Conservation (phyloP, 2,329 filamentous ascomycete species). For the Fonsecaea pedrosoi region DNA sequence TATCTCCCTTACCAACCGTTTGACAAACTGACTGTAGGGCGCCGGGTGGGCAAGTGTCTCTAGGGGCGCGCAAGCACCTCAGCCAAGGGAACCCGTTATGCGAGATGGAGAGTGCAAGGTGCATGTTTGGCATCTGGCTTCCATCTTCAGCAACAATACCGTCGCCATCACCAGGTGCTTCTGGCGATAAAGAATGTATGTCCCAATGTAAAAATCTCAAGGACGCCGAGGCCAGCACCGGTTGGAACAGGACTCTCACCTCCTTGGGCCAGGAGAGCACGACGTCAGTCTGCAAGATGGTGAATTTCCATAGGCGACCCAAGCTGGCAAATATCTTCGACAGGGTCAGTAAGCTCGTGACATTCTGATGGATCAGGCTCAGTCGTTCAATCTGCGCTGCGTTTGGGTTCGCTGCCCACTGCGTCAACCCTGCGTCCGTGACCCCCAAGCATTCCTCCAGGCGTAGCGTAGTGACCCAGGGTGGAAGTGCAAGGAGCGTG, state of each 20-base stretch:
- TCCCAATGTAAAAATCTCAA: slow-evolving; percentile 66
- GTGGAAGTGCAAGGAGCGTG: slow-evolving; percentile 59
- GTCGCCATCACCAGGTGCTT: background rate
- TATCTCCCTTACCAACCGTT: slow-evolving; percentile 47
- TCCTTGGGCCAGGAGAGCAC: slow-evolving; percentile 54
- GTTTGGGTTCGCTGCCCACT: slow-evolving; percentile 57
- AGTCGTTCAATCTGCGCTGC: slow-evolving; percentile 56
- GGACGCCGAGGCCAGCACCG: slow-evolving; percentile 57
- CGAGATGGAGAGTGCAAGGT: slow-evolving; percentile 44
- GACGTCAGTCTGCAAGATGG: slow-evolving; percentile 58
- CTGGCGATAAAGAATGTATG: slow-evolving; percentile 58
- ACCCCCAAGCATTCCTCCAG: slow-evolving; percentile 63
- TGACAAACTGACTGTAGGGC: slow-evolving; percentile 53
- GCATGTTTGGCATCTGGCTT: slow-evolving; percentile 28
- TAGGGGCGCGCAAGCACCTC: slow-evolving; percentile 51
- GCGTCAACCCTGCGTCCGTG: slow-evolving; percentile 61
- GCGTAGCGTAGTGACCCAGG: slow-evolving; percentile 58
- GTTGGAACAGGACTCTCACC: slow-evolving; percentile 48
- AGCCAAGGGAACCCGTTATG: slow-evolving; percentile 52
- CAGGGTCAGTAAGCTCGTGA: slow-evolving; percentile 59
- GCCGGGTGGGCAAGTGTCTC: slow-evolving; percentile 53
- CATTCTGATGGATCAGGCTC: slow-evolving; percentile 60
- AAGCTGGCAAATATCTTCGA: slow-evolving; percentile 60
- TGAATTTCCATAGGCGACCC: slow-evolving; percentile 56
- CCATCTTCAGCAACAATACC: background rate